Evolutionary conservation across 192 early-diverging fungal genomes (phyloP), one percentile per base, ranked within the genome.

Genomic region (Spizellomyces punctatus): DNA sequence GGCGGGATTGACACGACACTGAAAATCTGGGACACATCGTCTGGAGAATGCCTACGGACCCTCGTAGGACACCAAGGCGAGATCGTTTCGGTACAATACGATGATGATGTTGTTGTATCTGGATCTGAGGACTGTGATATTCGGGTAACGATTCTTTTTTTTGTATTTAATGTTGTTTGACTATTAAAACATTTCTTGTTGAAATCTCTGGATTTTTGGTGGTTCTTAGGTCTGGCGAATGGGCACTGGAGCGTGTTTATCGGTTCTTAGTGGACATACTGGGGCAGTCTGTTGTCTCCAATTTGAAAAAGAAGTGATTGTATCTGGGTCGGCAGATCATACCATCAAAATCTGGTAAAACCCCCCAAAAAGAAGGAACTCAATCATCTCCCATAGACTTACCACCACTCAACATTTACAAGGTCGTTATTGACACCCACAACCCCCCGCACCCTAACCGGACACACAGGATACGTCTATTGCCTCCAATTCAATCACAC

Each of bases 311-410:
- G 10, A 73, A 5, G 47, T 41, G 4, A 67, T 85, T 21, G 58
- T 80, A 12, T 78, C 78, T 10, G 83, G 83, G 6, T 85, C 83
- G 9, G 78, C 71, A n/a, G 83, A 85, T 62, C 22, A 67, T 49
- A 64, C 71, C n/a, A 76, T 85, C 69, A 54, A 72, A 50, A 64
- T 80, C 12, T 80, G 78, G 77, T 63, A 44, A 21, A 21, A 21
- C 12, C 6, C 41, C 54, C 47, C n/a, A n/a, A n/a, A n/a, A 48
- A 12, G 8, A 10, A 22, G 27, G 46, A 8, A 66, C 6, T 10
- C 16, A 22, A 6, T 46, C 45, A 36, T 21, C 10, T 44, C 10
- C 63, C 63, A 14, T n/a, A n/a, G 9, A 66, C 45, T 44, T 17
- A 12, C 9, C 50, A 54, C 4, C 50, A 54, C 50, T n/a, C 1